Percentiles rank a stretch among this genome's conserved stretches.
Evolutionary conservation across 164 flowering plant genomes (phyloP).

Genomic region (Vitis cinerea): DNA sequence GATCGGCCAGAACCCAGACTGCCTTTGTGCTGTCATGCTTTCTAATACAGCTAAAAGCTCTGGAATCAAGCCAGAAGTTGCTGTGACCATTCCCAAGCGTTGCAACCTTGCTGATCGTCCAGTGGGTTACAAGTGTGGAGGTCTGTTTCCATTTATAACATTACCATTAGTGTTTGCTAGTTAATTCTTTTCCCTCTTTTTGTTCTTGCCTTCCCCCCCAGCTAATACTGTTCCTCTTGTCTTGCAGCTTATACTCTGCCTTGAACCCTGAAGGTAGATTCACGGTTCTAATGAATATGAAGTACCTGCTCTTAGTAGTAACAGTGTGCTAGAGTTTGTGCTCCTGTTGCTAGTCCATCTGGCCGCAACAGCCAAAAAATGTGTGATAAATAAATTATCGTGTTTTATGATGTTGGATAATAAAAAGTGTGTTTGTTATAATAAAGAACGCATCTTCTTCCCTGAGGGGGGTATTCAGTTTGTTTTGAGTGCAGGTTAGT

Average conservation of each 20-base stretch:
- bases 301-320: background rate
- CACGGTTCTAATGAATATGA: background rate
- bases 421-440: background rate
- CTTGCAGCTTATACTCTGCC: conserved; percentile 64
- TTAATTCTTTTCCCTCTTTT: background rate
- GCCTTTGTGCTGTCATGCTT: conserved; percentile 79
- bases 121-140: conserved; percentile 75
- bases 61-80: conserved; percentile 56
- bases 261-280: conserved; percentile 12
- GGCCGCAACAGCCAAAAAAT: background rate
- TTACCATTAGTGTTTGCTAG: background rate
- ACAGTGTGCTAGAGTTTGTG: background rate
- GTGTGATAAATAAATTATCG: background rate
- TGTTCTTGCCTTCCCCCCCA: background rate
- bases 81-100: conserved; percentile 71
- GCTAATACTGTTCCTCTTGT: conserved; percentile 7
- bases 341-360: background rate
- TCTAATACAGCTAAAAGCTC: conserved; percentile 51
- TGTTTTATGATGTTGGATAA: background rate
- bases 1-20: conserved; percentile 56
- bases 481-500: too few species aligned
- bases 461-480: too few species aligned
- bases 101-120: conserved; percentile 82
- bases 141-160: conserved; percentile 18
- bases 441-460: too few species aligned